phyloP scores from a whole-genome alignment of 1,139 yeast species.

The Protomyces macrosporus region DNA sequence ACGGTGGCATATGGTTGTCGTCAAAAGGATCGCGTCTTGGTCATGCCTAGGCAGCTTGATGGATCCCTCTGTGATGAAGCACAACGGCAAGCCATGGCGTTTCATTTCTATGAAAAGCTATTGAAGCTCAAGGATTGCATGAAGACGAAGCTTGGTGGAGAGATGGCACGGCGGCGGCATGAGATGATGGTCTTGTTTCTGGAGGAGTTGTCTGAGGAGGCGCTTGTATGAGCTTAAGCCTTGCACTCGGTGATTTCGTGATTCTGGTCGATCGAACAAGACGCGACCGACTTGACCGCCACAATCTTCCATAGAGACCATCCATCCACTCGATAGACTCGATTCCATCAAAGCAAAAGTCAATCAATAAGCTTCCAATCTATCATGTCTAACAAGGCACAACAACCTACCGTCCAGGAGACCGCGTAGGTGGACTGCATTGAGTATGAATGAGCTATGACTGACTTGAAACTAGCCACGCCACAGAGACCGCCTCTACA shows the following conservation, averaged over 20 bases:
- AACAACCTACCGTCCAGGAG: neutral
- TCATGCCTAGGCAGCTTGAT: neutral
- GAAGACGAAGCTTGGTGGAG: slow-evolving; percentile 37
- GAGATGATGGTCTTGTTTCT: slow-evolving; percentile 7
- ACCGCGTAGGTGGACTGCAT: neutral
- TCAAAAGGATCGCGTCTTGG: neutral
- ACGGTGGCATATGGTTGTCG: slow-evolving; percentile 39
- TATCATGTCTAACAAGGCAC: neutral
- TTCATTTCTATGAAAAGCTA: slow-evolving; percentile 39
- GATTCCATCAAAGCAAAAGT: neutral
- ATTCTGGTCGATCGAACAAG: neutral
- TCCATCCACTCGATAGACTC: neutral
- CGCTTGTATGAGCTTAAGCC: neutral
- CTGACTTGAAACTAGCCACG: neutral
- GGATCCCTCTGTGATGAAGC: neutral
- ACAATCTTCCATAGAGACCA: neutral
- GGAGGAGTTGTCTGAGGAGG: neutral
- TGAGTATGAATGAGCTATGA: neutral
- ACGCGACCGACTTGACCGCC: neutral
- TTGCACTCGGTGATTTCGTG: neutral
- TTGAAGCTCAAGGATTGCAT: slow-evolving; percentile 35
- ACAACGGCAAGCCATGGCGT: slow-evolving; percentile 4
- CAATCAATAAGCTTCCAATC: neutral
- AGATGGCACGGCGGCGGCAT: slow-evolving; percentile 36
- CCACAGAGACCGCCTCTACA: neutral